These are phyloP conservation scores for Kluyveromyces nonfermentans DNA, from an alignment of 805 yeast species.

Conservation along the genomic window DNA sequence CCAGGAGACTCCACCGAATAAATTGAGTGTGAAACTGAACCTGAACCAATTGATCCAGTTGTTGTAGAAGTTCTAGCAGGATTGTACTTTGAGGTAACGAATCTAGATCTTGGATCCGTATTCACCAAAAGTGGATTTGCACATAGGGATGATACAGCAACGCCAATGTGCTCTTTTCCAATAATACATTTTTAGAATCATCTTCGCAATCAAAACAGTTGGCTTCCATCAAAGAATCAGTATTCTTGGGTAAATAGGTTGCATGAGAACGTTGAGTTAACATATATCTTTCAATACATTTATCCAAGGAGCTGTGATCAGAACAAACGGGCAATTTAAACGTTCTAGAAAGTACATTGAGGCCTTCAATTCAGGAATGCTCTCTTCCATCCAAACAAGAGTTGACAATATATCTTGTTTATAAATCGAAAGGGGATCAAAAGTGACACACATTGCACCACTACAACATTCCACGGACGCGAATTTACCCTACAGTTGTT, in stretches of 20 bases:
- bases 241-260: conserved; percentile 97
- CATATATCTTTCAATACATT: conserved; percentile 81
- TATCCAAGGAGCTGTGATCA: conserved; percentile 82
- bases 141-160: conserved; percentile 96
- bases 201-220: conserved; percentile 70
- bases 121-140: conserved; percentile 99
- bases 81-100: conserved; percentile 87
- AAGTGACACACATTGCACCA: conserved; percentile 85
- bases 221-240: conserved; percentile 85
- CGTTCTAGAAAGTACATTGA: conserved; percentile 79
- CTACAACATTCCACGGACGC: conserved; percentile 84
- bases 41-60: conserved; percentile 94
- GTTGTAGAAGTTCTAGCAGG: conserved; percentile 96
- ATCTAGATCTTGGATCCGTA: conserved; percentile 89
- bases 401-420: conserved; percentile 57
- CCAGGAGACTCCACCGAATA: conserved; percentile 95
- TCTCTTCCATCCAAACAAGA: conserved; percentile 65
- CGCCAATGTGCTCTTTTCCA: conserved; percentile 83
- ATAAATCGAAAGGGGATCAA: conserved; percentile 48
- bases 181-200: conserved; percentile 75
- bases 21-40: conserved; percentile 98
- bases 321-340: conserved; percentile 91
- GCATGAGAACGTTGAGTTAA: conserved; percentile 91
- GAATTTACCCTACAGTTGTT: background rate
- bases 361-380: conserved; percentile 61